Evolutionary conservation across 257 asterid genomes (phyloP), one percentile per base, ranked within the genome.

Genomic region (Ligustrum vulgare): DNA sequence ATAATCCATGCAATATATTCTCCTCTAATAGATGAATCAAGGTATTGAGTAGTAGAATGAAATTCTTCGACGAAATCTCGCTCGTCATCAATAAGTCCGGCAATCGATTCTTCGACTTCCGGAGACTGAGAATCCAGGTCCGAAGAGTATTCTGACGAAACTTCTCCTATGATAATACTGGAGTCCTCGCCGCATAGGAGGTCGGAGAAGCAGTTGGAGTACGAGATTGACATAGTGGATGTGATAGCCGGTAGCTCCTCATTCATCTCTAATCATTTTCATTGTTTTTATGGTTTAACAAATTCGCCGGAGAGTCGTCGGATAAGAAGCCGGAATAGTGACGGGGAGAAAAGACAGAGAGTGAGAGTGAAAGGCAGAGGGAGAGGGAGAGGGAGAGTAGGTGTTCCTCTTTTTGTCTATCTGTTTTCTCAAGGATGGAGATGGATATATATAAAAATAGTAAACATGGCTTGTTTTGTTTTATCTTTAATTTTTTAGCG

Each of bases 101-200:
- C 85, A 76, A 94, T 87, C 18, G 91, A 93, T 69, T 89, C 97
- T 80, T 89, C 94, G 54, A 80, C 78, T 77, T 86, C 93, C 69
- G 80, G 64, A 60, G 67, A 85, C 31, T 25, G 66, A 32, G 93
- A 86, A 12, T 87, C 96, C 33, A 86, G 23, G 76, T 88, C 98
- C 81, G 96, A 94, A 31, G 96, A 88, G 67, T 87, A 89, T 80
- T 89, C 98, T 82, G 87, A 88, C 79, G 64, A 65, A 58, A 87
- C 96, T 11, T 80, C 87, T 60, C 80, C 84, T 75, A 87, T 69
- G n/a, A 94, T 80, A 69, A 71, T 77, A 69, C 64, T 86, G 78
- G 98, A 91, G 73, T 94, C 98, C 89, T 94, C 98, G 75, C 90
- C 82, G 91, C 99, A 94, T 71, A 92, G 96, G 23, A 94, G 90